Evolutionary conservation across 2,329 filamentous ascomycete species (phyloP).

Genomic region (Fusarium burgessii): DNA sequence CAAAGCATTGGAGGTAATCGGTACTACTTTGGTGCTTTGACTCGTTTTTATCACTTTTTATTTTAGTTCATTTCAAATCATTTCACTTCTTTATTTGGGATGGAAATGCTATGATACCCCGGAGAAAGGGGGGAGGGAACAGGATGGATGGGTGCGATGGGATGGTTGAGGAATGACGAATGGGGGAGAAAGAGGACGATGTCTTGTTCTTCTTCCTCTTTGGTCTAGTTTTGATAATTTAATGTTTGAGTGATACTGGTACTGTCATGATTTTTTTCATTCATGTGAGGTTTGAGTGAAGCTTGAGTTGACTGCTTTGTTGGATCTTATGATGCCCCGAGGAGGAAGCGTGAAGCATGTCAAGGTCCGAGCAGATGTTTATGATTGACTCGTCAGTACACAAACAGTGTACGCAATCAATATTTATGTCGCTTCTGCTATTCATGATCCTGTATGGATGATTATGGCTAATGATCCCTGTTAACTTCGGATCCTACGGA

Average conservation of each 20-base stretch:
- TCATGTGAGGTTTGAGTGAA: not conserved
- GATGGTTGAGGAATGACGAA: constrained; percentile 5
- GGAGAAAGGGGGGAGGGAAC: constrained; percentile 34
- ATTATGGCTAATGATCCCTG: not conserved
- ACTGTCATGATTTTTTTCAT: not conserved
- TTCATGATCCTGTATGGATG: not conserved
- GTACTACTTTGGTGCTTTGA: constrained; percentile 27
- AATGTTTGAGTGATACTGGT: constrained; percentile 30
- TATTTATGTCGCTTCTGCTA: no score
- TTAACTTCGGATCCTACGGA: constrained; percentile 29
- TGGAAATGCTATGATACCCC: constrained; percentile 40
- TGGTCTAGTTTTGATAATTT: constrained; percentile 30
- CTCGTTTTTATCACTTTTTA: constrained; percentile 13
- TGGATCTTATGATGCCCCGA: not conserved
- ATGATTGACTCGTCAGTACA: not conserved
- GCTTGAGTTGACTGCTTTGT: no score
- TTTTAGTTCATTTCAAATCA: constrained; percentile 1
- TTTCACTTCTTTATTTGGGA: constrained; percentile 23
- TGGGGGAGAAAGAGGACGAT: not conserved
- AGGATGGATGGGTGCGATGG: constrained; percentile 23
- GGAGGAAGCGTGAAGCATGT: not conserved
- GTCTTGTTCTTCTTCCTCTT: constrained; percentile 25
- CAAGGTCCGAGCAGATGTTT: not conserved
- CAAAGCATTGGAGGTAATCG: constrained; percentile 16
- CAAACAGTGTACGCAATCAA: not conserved